Evolutionary conservation across 2,329 filamentous ascomycete species (phyloP), one percentile per base, ranked within the genome.

Genomic region (Paecilomyces variotii): DNA sequence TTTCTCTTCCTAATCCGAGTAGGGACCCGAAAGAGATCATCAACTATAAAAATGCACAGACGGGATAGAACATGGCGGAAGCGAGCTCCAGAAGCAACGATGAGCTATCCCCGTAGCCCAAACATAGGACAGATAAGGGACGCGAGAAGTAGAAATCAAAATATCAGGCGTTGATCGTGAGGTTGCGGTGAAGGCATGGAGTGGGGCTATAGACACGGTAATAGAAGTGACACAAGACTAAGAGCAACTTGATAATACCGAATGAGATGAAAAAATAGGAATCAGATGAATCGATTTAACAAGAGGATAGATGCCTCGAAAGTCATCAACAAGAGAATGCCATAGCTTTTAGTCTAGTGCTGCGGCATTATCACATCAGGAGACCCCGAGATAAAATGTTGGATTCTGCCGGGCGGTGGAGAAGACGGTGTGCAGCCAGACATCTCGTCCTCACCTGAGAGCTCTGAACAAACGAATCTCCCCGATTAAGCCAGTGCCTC

Each of bases 351-450:
- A 7, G n/a, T 45, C 35, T 19, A 6, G 7, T 45, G 39, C 39
- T 45, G 39, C n/a, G 39, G 50, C 5, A 12, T 19, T 19, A 19
- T 9, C 27, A 10, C 50, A 9, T 52, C 19, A 52, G 50, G 50
- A 52, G 50, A 28, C 4, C 3, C 25, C 7, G 24, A 10, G 24
- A 39, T 25, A 53, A 45, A 52, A 52, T 52, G 12, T 24, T 26
- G 50, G 50, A 62, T 70, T 70, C 61, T 70, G 68, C 68, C 68
- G 61, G 66, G 68, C 69, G 68, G 67, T 65, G 51, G 28, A 19
- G 1, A 14, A 12, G 50, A 26, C 50, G 53, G 60, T 45, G 54
- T 56, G 50, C 59, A 55, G 51, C 50, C 11, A 26, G 50, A 11
- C 50, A n/a, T 28, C 24, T 24, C 19, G 5, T 52, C 50, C 11